Evolutionary conservation across 2,329 filamentous ascomycete species (phyloP).

Genomic region (Sclerotinia sclerotiorum): DNA sequence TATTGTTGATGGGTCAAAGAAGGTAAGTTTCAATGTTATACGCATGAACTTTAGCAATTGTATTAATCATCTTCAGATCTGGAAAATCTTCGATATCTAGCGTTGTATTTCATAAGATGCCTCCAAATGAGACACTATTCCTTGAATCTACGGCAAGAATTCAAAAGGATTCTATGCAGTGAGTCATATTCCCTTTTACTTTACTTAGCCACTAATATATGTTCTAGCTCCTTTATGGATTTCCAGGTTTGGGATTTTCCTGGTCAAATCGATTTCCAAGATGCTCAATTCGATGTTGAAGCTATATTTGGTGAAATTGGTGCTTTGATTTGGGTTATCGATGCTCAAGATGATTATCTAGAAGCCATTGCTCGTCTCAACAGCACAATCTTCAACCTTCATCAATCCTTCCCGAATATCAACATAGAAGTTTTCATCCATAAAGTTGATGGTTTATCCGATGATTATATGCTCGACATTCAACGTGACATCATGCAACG

Average conservation of each 20-base stretch:
- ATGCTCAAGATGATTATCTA: constrained; percentile 96
- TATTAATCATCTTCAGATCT: constrained; percentile 59
- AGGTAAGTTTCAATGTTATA: constrained; percentile 56
- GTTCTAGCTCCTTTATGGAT: constrained; percentile 88
- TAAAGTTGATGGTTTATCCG: constrained; percentile 96
- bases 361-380: constrained; percentile 87
- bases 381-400: constrained; percentile 82
- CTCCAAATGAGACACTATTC: constrained; percentile 92
- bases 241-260: constrained; percentile 99
- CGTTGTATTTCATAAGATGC: constrained; percentile 98
- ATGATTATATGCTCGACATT: constrained; percentile 94
- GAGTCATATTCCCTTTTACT: constrained; percentile 43
- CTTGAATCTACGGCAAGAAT: constrained; percentile 93
- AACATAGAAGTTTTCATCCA: constrained; percentile 99
- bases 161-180: constrained; percentile 95
- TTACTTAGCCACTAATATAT: constrained; percentile 24
- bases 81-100: constrained; percentile 98
- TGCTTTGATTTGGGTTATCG: constrained; percentile 96
- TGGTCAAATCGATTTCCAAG: constrained; percentile 89
- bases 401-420: constrained; percentile 85
- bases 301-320: constrained; percentile 93
- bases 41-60: background rate
- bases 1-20: constrained; percentile 93
- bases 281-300: constrained; percentile 85
- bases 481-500: constrained; percentile 95